Conservation (phyloP, 176 grass and related monocot genomes). For the Areca catechu region DNA sequence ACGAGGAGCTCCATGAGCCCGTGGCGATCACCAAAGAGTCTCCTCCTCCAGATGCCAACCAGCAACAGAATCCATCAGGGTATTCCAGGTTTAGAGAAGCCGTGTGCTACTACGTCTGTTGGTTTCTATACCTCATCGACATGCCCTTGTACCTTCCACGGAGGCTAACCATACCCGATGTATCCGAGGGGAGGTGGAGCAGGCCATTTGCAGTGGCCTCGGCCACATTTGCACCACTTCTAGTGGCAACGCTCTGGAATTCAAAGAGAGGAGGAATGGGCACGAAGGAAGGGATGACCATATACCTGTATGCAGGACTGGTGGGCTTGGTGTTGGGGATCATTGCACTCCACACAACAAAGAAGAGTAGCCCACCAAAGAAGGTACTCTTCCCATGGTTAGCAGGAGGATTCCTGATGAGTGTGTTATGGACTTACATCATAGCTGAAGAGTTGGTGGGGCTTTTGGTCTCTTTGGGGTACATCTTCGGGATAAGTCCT, state of each 20-base stretch:
- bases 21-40: background rate
- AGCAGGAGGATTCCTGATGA: conserved; percentile 1
- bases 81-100: background rate
- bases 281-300: background rate
- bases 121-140: background rate
- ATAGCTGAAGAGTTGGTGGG: background rate
- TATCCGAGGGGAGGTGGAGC: background rate
- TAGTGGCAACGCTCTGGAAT: background rate
- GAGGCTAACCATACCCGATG: background rate
- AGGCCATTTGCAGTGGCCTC: conserved; percentile 3
- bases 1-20: conserved; percentile 1
- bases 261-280: background rate
- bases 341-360: background rate
- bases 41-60: background rate
- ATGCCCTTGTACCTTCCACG: background rate
- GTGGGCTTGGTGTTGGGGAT: background rate
- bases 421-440: conserved; percentile 1
- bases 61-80: background rate
- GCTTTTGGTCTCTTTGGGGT: background rate
- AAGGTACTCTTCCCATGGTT: background rate
- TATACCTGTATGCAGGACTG: background rate
- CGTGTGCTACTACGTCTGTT: background rate
- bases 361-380: background rate
- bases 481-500: background rate
- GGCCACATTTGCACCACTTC: background rate